Evolutionary conservation across 345 rosid genomes (phyloP).

Genomic region (Lagerstroemia speciosa): DNA sequence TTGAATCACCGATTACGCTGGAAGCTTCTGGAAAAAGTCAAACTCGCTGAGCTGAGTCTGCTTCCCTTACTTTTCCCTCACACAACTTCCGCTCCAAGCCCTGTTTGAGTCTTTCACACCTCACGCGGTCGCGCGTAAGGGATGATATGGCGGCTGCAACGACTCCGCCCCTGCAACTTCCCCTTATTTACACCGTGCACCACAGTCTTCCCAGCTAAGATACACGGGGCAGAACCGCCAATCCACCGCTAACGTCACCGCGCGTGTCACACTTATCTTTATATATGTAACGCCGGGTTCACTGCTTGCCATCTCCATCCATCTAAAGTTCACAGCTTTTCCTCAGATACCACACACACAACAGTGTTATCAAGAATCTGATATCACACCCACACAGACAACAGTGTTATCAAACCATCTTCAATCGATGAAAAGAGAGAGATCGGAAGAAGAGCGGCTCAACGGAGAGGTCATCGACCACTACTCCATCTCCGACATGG

Average conservation of each 20-base stretch:
- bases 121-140: slow-evolving; percentile 6
- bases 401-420: not conserved
- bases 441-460: slow-evolving; percentile 5
- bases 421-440: slow-evolving; percentile 33
- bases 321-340: not conserved
- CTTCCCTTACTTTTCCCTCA: not conserved
- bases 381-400: no score
- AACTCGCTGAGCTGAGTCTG: not conserved
- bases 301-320: not conserved
- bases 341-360: no score
- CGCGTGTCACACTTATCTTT: not conserved
- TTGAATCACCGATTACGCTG: no score
- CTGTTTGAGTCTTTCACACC: not conserved
- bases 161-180: not conserved
- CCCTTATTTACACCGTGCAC: not conserved
- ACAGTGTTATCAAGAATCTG: no score
- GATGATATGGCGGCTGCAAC: not conserved
- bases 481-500: slow-evolving; percentile 31
- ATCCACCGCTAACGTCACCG: not conserved
- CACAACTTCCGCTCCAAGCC: not conserved
- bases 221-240: not conserved
- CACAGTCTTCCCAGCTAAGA: not conserved
- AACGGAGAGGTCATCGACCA: slow-evolving; percentile 14
- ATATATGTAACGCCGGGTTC: not conserved
- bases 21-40: slow-evolving; percentile 3